A percentile compares a stretch with the other conserved stretches of the same genome.
Evolutionary conservation across 805 yeast genomes (phyloP).

Genomic region (Blastobotrys attinorum): DNA sequence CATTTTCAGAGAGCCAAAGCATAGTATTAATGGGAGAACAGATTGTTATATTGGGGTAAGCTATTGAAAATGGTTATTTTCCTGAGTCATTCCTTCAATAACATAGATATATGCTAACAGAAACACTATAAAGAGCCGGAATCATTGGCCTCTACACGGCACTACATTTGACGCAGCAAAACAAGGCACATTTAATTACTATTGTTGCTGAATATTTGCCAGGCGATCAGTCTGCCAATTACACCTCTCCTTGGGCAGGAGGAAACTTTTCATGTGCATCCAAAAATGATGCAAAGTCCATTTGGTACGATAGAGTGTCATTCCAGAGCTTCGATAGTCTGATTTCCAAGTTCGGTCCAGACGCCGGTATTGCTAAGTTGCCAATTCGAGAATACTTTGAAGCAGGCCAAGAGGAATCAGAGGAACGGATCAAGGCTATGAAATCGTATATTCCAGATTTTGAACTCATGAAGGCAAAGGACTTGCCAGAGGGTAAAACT

Average conservation of each 20-base stretch:
- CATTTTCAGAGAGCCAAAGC: too few species aligned
- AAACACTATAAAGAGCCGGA: conserved; percentile 41
- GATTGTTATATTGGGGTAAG: conserved; percentile 5
- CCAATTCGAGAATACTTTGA: conserved; percentile 60
- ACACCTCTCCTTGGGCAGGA: conserved; percentile 80
- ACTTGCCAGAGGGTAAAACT: conserved; percentile 44
- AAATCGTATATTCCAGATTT: conserved; percentile 43
- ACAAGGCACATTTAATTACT: conserved; percentile 37
- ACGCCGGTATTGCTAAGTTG: conserved; percentile 46
- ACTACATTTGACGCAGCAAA: conserved; percentile 38
- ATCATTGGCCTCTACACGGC: conserved; percentile 62
- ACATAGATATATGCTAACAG: too few species aligned
- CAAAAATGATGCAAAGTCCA: conserved; percentile 44
- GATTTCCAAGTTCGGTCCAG: conserved; percentile 42
- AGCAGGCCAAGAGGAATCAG: conserved; percentile 33
- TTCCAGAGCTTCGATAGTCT: conserved; percentile 41
- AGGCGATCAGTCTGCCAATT: conserved; percentile 67
- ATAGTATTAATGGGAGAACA: conserved; percentile 4
- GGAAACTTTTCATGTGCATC: conserved; percentile 56
- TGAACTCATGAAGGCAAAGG: conserved; percentile 28
- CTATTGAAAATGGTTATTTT: conserved; percentile 8
- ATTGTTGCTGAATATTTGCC: conserved; percentile 63
- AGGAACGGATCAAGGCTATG: conserved; percentile 40
- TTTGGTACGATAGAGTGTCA: conserved; percentile 49
- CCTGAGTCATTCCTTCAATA: too few species aligned